phyloP scores from a whole-genome alignment of 2,329 filamentous ascomycete species.

The Ophiostoma triangulosporum region DNA sequence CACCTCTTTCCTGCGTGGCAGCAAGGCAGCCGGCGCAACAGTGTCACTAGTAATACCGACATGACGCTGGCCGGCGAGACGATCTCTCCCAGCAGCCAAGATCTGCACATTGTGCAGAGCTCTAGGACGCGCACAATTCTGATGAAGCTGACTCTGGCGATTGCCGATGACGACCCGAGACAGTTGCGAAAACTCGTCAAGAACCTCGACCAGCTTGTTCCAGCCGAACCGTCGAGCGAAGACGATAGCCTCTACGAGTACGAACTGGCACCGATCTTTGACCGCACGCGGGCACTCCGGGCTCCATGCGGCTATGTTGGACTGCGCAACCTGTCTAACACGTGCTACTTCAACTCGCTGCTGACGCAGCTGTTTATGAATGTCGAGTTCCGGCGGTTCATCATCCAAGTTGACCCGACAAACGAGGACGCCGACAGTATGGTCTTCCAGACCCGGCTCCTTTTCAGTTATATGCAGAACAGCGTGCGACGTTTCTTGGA shows the following conservation, averaged over 20 bases:
- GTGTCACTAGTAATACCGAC: conserved; percentile 13
- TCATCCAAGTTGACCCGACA: conserved; percentile 50
- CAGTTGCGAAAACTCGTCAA: conserved; percentile 40
- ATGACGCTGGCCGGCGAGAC: background rate
- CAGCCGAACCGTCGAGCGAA: conserved; percentile 29
- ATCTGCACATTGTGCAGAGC: conserved; percentile 32
- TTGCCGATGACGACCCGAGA: conserved; percentile 37
- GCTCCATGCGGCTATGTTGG: conserved; percentile 74
- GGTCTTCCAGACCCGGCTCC: conserved; percentile 60
- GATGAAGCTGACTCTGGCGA: conserved; percentile 42
- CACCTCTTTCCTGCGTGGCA: conserved; percentile 49
- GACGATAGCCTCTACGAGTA: conserved; percentile 40
- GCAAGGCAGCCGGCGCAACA: conserved; percentile 15
- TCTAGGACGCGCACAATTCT: conserved; percentile 42
- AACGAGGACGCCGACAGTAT: conserved; percentile 47
- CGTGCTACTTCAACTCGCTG: conserved; percentile 92
- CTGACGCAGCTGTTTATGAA: conserved; percentile 97
- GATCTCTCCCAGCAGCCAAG: background rate
- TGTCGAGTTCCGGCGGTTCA: conserved; percentile 69
- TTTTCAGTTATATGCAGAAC: conserved; percentile 81
- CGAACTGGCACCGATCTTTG: conserved; percentile 47
- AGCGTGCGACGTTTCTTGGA: conserved; percentile 62
- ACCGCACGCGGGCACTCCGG: conserved; percentile 55
- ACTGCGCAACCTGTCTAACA: conserved; percentile 83
- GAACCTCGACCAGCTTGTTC: conserved; percentile 35